phyloP scores from a whole-genome alignment of 176 grass and related monocot species.

The Ampelocalamus luodianensis region DNA sequence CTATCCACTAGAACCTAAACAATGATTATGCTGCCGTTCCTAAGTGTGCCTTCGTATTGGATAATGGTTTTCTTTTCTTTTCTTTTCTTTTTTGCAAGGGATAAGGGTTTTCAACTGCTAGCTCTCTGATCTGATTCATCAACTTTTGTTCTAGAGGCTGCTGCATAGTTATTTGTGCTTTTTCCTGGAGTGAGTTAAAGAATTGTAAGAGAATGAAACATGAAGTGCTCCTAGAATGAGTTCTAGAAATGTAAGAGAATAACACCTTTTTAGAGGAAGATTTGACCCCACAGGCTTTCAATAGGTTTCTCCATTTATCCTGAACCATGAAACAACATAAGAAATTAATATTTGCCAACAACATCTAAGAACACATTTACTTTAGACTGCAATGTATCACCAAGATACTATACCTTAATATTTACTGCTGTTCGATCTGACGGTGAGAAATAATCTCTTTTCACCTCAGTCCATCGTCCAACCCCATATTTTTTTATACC shows the following conservation, averaged over 20 bases:
- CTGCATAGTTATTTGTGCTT: background rate
- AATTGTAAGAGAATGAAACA: background rate
- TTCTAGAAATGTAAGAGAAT: background rate
- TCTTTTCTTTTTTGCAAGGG: too few relatives aligned
- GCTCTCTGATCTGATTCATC: too few relatives aligned
- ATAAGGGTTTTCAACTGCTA: too few relatives aligned
- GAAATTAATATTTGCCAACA: background rate
- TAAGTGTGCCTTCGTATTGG: too few relatives aligned
- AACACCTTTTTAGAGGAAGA: background rate
- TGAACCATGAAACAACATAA: conserved; percentile 17
- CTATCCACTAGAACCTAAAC: too few relatives aligned
- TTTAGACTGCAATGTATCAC: background rate
- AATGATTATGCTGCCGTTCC: too few relatives aligned
- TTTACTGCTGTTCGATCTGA: conserved; percentile 21
- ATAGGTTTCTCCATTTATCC: conserved; percentile 18
- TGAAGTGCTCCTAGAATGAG: background rate
- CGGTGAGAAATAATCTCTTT: background rate
- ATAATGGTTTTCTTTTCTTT: too few relatives aligned
- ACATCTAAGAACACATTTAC: conserved; percentile 20
- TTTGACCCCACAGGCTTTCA: background rate
- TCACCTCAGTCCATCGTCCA: conserved; percentile 13
- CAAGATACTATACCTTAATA: conserved; percentile 33
- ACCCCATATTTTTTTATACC: background rate
- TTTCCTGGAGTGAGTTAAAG: background rate
- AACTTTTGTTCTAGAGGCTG: background rate